Conservation (phyloP, 2,329 filamentous ascomycete species). For the Penicillium rolfsii region DNA sequence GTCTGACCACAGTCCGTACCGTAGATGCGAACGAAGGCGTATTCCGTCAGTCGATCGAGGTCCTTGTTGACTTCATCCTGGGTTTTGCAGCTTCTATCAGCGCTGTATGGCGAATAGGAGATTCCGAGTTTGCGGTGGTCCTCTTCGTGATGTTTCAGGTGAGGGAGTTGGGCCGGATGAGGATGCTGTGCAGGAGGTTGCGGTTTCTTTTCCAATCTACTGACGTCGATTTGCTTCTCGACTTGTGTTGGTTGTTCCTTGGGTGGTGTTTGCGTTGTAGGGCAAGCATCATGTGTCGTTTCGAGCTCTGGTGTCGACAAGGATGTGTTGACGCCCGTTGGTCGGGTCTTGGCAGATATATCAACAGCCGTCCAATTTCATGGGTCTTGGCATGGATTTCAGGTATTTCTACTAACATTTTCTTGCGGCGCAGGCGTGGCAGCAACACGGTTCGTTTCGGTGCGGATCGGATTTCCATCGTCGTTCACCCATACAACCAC, state of each 20-base stretch:
- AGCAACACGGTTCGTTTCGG: slow-evolving; percentile 36
- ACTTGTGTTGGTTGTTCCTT: background rate
- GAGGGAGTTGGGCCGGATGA: slow-evolving; percentile 14
- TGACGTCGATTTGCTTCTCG: background rate
- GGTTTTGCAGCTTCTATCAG: slow-evolving; percentile 67
- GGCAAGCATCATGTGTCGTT: background rate
- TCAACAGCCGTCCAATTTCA: slow-evolving; percentile 1
- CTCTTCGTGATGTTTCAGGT: slow-evolving; percentile 12
- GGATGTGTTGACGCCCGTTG: background rate
- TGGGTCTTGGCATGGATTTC: background rate
- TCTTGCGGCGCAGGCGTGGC: slow-evolving; percentile 14
- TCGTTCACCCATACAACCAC: slow-evolving; percentile 65
- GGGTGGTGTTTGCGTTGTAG: background rate
- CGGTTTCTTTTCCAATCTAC: background rate
- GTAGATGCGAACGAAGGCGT: slow-evolving; percentile 73
- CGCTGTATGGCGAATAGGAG: slow-evolving; percentile 62
- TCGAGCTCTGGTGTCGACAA: slow-evolving; percentile 4
- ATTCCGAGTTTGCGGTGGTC: slow-evolving; percentile 49
- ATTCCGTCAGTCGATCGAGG: slow-evolving; percentile 61
- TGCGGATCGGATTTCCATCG: slow-evolving; percentile 55
- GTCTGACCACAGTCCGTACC: slow-evolving; percentile 79
- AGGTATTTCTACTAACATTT: slow-evolving; percentile 21
- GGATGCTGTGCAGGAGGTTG: background rate
- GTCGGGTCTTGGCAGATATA: background rate
- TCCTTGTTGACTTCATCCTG: slow-evolving; percentile 66